Base-by-base conservation (phyloP, 164 flowering plant genomes). In the Berberis thunbergii region DNA sequence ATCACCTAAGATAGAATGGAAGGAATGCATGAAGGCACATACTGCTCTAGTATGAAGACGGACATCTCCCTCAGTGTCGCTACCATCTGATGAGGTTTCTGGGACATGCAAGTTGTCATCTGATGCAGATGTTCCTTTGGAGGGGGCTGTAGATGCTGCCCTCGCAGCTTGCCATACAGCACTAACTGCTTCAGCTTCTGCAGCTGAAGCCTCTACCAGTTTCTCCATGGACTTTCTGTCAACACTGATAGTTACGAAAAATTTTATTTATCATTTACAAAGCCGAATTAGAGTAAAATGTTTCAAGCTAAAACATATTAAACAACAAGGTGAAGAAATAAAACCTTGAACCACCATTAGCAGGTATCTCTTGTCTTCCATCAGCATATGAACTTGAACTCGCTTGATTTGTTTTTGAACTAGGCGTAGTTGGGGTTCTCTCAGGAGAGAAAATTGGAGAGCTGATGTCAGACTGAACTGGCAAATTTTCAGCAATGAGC, bases 41-140 rank as follows among this genome's bases (percentile, higher is more conserved):
- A 95, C 99, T 74, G 99, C 99, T 88, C 97, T 85, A 8, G 96
- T 83, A 68, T 91, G 97, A 69, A 95, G 96, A n/a, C 87, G 90
- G 63, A 95, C 99, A 81, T 88, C 97, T 55, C 74, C 83, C 67
- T 85, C 97, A 49, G 59, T 67, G 43, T 85, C 97, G 75, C 88
- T 87, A 54, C 87, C 88, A 72, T 89, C 93, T 59, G 96, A 84
- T 67, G 69, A 61, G 61, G 82, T 76, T 67, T 81, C 92, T 39
- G 85, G 77, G 69, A 65, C 26, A 26, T 26, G 75, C 60, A 77
- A 84, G 58, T 82, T 72, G 41, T 78, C 83, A 67, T 82, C 82
- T 43, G 89, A 81, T 57, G 72, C 74, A 57, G 96, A 81, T 60
- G 82, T 64, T 68, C 72, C 88, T 69, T 80, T 89, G 9, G 69